Evolutionary conservation across 2,329 filamentous ascomycete genomes (phyloP).

Genomic region (Lecanicillium sp.): DNA sequence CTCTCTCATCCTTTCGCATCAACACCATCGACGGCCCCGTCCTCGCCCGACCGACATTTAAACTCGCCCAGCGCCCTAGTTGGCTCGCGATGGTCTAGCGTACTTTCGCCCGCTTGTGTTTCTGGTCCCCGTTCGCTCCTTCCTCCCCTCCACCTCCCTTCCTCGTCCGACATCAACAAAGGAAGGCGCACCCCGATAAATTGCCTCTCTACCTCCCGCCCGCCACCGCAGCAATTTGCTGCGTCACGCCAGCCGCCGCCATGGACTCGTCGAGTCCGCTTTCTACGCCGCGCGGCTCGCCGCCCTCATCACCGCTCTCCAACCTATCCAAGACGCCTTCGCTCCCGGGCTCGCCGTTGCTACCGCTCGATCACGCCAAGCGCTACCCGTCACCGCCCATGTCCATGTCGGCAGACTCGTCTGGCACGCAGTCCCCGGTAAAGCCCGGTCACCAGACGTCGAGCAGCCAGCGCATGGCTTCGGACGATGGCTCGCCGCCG

Average conservation of each 20-base stretch:
- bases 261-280: constrained; percentile 17
- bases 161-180: neutral
- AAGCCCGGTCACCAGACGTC: constrained; percentile 29
- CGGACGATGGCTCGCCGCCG: constrained; percentile 55
- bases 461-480: constrained; percentile 19
- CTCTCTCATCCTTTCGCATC: constrained; percentile 2
- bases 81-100: constrained; percentile 9
- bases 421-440: constrained; percentile 43
- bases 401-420: constrained; percentile 33
- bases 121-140: constrained; percentile 1
- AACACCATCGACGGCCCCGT: no score
- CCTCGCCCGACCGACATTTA: neutral
- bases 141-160: neutral
- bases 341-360: constrained; percentile 36
- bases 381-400: constrained; percentile 44
- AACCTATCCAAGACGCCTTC: constrained; percentile 46
- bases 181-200: neutral
- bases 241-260: neutral
- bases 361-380: constrained; percentile 27
- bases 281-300: constrained; percentile 25
- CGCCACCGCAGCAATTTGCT: neutral
- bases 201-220: neutral
- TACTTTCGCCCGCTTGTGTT: constrained; percentile 1
- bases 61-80: no score
- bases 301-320: constrained; percentile 47